Conservation (phyloP, 129 eudicot species). For the Tagetes patula region DNA sequence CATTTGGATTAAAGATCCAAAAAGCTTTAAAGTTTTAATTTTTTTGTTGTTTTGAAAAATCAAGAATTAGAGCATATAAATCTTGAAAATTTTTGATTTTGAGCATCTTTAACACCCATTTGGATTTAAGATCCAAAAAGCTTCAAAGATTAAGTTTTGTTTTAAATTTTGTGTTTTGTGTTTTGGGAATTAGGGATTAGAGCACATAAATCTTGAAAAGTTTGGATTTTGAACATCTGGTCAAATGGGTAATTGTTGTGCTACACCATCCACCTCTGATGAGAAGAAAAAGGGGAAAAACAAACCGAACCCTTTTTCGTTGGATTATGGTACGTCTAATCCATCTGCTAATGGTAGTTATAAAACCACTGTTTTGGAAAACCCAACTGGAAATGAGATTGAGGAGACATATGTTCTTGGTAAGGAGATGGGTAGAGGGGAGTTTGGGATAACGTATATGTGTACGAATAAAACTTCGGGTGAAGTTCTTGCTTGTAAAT, state of each 20-base stretch:
- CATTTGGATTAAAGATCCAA: conserved; percentile 24
- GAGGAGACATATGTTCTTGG: conserved; percentile 63
- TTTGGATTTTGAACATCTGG: conserved; percentile 24
- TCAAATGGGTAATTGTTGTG: conserved; percentile 83
- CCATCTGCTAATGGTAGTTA: conserved; percentile 40
- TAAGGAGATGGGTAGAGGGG: conserved; percentile 85
- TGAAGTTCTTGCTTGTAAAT: conserved; percentile 73
- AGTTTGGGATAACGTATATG: conserved; percentile 87
- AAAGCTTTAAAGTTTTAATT: conserved; percentile 7
- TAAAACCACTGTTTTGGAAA: conserved; percentile 59
- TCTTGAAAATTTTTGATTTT: conserved; percentile 24
- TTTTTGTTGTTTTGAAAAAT: conserved; percentile 4
- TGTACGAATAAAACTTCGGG: conserved; percentile 66
- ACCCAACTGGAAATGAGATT: conserved; percentile 79
- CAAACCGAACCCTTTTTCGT: conserved; percentile 73
- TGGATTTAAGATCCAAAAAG: conserved; percentile 20
- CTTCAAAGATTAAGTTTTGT: background rate
- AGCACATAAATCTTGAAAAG: conserved; percentile 16
- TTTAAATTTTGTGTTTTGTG: background rate
- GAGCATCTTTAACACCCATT: conserved; percentile 19
- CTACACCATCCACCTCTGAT: conserved; percentile 50
- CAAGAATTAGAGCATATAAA: conserved; percentile 5
- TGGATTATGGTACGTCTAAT: conserved; percentile 43
- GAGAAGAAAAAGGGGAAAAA: conserved; percentile 49
- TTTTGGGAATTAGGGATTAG: conserved; percentile 5